phyloP scores from a whole-genome alignment of 345 rosid genomes.

The Cardamine chenopodiifolia region DNA sequence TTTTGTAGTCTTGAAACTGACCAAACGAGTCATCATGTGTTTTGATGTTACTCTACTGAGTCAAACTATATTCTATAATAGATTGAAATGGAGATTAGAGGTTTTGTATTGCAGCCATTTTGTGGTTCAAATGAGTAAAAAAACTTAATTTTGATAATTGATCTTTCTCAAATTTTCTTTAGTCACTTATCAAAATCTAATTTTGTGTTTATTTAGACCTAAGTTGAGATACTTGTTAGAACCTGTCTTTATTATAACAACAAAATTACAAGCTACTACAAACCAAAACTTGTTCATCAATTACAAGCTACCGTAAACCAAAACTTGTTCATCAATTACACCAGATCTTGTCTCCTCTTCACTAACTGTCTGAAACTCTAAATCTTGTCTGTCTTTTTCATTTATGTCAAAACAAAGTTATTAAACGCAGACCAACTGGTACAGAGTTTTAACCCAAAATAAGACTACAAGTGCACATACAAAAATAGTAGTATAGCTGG shows the following conservation, averaged over 20 bases:
- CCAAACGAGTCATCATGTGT: background rate
- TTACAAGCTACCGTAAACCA: background rate
- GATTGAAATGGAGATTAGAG: background rate
- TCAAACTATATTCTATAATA: background rate
- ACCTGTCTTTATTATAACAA: background rate
- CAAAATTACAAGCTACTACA: background rate
- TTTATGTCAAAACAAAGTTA: background rate
- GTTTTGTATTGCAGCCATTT: background rate
- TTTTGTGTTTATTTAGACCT: background rate
- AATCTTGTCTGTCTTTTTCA: background rate
- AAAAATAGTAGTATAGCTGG: no score
- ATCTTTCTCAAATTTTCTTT: background rate
- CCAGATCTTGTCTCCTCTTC: background rate
- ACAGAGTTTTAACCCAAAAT: no score
- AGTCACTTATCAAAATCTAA: background rate
- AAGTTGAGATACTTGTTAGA: background rate
- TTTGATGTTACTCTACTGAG: background rate
- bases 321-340: background rate
- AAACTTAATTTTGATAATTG: no score
- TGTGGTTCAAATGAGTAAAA: no score
- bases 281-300: slow-evolving; percentile 4
- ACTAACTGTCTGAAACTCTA: background rate
- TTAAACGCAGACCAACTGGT: background rate
- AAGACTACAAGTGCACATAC: no score
- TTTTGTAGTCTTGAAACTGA: slow-evolving; percentile 6